Evolutionary conservation across 2,329 filamentous ascomycete genomes (phyloP).

Genomic region (Chrysoporthe cubensis): DNA sequence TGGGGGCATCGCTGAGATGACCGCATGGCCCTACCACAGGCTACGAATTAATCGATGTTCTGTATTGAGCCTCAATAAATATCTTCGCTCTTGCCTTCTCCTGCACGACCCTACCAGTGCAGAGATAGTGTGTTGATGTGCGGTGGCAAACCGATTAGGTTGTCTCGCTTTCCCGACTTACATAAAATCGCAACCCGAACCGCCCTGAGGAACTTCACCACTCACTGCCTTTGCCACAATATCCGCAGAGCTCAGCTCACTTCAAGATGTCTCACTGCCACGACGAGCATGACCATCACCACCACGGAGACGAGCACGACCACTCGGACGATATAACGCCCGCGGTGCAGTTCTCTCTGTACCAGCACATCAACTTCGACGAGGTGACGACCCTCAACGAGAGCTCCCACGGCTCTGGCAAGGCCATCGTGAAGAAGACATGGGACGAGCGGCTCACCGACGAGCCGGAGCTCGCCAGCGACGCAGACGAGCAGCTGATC

Average conservation of each 20-base stretch:
- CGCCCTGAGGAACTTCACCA: neutral
- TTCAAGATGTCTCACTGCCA: conserved; percentile 40
- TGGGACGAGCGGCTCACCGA: conserved; percentile 79
- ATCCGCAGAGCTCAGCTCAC: neutral
- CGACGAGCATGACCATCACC: conserved; percentile 49
- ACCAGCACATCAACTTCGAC: conserved; percentile 90
- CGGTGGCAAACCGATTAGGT: neutral
- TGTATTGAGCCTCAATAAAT: neutral
- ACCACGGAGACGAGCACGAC: conserved; percentile 70
- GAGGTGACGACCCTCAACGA: conserved; percentile 87
- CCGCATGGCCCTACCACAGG: neutral
- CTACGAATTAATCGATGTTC: neutral
- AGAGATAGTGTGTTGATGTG: neutral
- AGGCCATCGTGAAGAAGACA: conserved; percentile 82
- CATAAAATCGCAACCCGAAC: conserved; percentile 27
- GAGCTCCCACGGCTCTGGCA: conserved; percentile 67
- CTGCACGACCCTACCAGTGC: neutral
- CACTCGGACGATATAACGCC: conserved; percentile 92
- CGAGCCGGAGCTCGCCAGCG: conserved; percentile 78
- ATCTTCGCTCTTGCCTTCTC: neutral
- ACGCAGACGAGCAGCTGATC: conserved; percentile 90
- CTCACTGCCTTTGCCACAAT: neutral
- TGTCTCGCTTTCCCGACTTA: conserved; percentile 9
- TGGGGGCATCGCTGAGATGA: neutral
- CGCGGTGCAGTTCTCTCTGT: conserved; percentile 86